Percentiles rank a stretch among this genome's conserved stretches.
Evolutionary conservation across 2,329 filamentous ascomycete species (phyloP).

Genomic region (Fusarium falciforme): DNA sequence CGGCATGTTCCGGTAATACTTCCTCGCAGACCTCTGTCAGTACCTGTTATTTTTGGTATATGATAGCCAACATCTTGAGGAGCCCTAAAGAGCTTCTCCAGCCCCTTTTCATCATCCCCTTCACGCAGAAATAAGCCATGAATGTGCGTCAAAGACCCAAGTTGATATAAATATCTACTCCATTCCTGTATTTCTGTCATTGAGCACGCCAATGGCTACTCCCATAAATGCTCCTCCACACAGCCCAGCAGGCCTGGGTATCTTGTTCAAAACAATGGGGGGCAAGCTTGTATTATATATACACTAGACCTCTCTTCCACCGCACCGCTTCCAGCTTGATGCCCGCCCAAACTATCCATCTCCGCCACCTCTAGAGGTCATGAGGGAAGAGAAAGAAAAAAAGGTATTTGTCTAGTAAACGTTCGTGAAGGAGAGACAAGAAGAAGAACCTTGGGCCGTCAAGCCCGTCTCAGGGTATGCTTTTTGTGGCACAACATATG

Average conservation of each 20-base stretch:
- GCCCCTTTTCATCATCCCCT: not conserved
- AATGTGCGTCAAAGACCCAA: not conserved
- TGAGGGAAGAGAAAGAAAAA: constrained; percentile 22
- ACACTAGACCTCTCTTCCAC: constrained; percentile 18
- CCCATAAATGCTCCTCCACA: constrained; percentile 1
- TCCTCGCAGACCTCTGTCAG: not conserved
- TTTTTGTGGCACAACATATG: constrained; percentile 20
- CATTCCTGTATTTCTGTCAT: not conserved
- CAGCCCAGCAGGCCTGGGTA: constrained; percentile 26
- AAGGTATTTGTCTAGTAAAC: constrained; percentile 9
- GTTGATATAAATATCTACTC: not conserved
- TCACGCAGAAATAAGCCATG: not conserved
- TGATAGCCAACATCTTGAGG: not conserved
- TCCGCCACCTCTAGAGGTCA: constrained; percentile 28
- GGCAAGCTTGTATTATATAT: constrained; percentile 38
- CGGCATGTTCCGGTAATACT: not conserved
- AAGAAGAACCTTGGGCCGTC: constrained; percentile 31
- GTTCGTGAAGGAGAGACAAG: constrained; percentile 36
- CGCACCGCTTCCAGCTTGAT: constrained; percentile 8
- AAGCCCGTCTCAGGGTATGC: constrained; percentile 30
- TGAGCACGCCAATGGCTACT: not conserved
- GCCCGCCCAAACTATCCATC: constrained; percentile 20
- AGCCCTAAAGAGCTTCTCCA: not conserved
- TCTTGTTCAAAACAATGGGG: constrained; percentile 35
- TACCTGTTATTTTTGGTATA: not conserved